Evolutionary conservation across 805 yeast genomes (phyloP).

Genomic region (Saccharomycopsis fodiens): DNA sequence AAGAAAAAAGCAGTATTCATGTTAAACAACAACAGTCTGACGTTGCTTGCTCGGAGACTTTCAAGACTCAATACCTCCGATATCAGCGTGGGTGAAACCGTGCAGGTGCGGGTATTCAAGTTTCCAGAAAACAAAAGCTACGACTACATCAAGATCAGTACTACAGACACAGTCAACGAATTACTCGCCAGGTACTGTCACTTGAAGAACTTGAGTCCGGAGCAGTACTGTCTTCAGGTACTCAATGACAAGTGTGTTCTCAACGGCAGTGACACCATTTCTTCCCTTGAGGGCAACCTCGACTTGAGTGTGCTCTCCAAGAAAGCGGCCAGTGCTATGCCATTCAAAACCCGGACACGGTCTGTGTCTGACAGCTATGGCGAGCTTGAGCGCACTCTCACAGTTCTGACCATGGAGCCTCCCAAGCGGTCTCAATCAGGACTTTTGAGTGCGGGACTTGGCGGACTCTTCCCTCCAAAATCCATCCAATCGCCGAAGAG

Average conservation of each 20-base stretch:
- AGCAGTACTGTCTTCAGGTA: constrained; percentile 30
- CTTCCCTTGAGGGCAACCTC: constrained; percentile 34
- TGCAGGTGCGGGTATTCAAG: constrained; percentile 6
- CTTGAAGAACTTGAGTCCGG: constrained; percentile 30
- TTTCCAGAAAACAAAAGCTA: constrained; percentile 11
- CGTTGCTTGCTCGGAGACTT: not conserved
- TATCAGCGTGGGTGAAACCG: not conserved
- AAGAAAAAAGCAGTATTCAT: not conserved
- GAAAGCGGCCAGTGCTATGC: constrained; percentile 28
- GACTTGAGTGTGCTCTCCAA: constrained; percentile 37
- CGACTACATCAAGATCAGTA: constrained; percentile 5
- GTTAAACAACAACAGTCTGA: not conserved
- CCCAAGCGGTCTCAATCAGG: constrained; percentile 2
- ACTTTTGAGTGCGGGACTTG: constrained; percentile 4
- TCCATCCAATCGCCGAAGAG: constrained; percentile 20
- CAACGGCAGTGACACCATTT: constrained; percentile 34
- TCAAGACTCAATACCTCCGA: constrained; percentile 6
- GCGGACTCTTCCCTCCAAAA: constrained; percentile 25
- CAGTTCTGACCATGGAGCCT: not conserved
- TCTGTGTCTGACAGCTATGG: not conserved
- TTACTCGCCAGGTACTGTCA: constrained; percentile 30
- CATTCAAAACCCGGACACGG: not conserved
- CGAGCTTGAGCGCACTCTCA: not conserved
- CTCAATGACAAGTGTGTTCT: constrained; percentile 26
- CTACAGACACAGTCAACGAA: constrained; percentile 27